Evolutionary conservation across 108 stramenopile species (phyloP), one percentile per base, ranked within the genome.

Genomic region (Pseudonitzschia delicatissima): DNA sequence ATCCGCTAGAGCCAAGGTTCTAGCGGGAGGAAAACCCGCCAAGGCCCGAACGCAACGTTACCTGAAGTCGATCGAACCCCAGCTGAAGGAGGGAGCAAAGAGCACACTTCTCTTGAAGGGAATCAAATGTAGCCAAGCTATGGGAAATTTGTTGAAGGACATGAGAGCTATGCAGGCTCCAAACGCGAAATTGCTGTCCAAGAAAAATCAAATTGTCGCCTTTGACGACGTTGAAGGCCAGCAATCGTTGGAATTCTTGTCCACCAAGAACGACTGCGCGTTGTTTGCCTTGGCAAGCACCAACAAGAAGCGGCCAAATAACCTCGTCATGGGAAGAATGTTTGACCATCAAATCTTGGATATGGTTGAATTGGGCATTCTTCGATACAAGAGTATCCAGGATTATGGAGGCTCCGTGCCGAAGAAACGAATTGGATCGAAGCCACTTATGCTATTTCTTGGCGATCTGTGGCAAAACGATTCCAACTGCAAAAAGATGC

Each of bases 251-350:
- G 92, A 96, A 66, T 91, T 92, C 66, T 68, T 96, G 52, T 78
- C 85, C 2, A 91, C 92, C 55, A 99, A 99, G 78, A 98, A 99
- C 66, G 98, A 98, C 66, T 94, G 90, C 51, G 59, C 91, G 1
- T 57, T 98, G 9, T 97, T 99, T 78, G 94, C 84, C 26, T 50
- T 98, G 70, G 98, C 93, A 6, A 84, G 88, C 55, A 96, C 96
- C 84, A 96, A 93, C 75, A 99, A 99, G 77, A 99, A 99, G 75
- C 82, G 99, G 79, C 98, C 99, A 11, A 88, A 98, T 81, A 99
- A 99, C 69, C 68, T 99, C 27, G 79, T 97, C 0, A 44, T 99
- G 60, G 99, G 99, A 0, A 78, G 99, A 44, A 95, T 93, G 8
- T 98, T 96, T 81, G 98, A 99, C 71, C 85, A 84, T 59, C 87